These are phyloP conservation scores for Russula brevipes DNA, from an alignment of 768 basidiomycete species.

Conservation along the genomic window DNA sequence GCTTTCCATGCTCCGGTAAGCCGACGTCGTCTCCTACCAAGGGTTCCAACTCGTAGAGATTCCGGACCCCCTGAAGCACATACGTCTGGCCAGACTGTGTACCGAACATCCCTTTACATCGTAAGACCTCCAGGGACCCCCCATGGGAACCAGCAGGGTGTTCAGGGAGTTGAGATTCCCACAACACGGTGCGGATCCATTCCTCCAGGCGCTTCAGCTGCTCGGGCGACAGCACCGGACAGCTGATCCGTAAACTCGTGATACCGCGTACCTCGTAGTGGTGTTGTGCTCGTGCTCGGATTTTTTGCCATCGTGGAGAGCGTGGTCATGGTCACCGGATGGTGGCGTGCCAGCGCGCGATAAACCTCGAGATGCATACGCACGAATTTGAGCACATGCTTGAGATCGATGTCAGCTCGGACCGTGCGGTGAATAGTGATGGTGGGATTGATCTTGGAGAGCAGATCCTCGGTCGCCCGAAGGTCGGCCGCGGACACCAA, in stretches of 20 bases:
- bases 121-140: slow-evolving; percentile 53
- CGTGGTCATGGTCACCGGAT: slow-evolving; percentile 32
- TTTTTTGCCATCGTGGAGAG: slow-evolving; percentile 29
- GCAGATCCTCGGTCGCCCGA: slow-evolving; percentile 47
- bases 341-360: slow-evolving; percentile 27
- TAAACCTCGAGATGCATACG: slow-evolving; percentile 55
- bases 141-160: slow-evolving; percentile 16
- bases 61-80: slow-evolving; percentile 89
- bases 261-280: slow-evolving; percentile 81
- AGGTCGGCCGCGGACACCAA: slow-evolving; percentile 50
- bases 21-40: slow-evolving; percentile 39
- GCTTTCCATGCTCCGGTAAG: slow-evolving; percentile 62
- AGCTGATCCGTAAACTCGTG: slow-evolving; percentile 66
- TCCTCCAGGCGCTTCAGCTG: slow-evolving; percentile 58
- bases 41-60: slow-evolving; percentile 70
- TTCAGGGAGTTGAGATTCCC: slow-evolving; percentile 61
- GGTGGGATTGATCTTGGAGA: slow-evolving; percentile 75
- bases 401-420: slow-evolving; percentile 67
- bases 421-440: slow-evolving; percentile 70
- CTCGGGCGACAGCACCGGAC: slow-evolving; percentile 50
- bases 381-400: slow-evolving; percentile 74
- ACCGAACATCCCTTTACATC: slow-evolving; percentile 82
- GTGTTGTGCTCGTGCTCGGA: slow-evolving; percentile 28
- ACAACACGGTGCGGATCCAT: slow-evolving; percentile 78
- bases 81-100: slow-evolving; percentile 50